Percentiles rank a stretch among this genome's conserved stretches.
Evolutionary conservation across 441 rosid species (phyloP).

Genomic region (Pelargonium citronellum): DNA sequence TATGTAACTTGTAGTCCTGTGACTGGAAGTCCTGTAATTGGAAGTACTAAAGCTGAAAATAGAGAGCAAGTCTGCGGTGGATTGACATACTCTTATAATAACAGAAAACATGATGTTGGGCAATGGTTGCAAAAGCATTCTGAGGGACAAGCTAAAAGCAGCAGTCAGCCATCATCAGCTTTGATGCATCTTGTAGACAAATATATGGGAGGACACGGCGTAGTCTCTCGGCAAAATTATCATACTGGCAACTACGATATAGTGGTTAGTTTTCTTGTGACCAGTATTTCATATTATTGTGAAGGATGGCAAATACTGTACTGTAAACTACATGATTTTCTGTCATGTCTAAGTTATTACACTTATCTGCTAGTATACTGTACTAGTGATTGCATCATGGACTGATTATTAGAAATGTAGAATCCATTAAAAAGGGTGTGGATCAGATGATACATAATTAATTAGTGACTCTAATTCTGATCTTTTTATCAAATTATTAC

Average conservation of each 20-base stretch:
- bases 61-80: constrained; percentile 24
- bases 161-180: constrained; percentile 27
- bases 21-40: constrained; percentile 21
- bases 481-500: no score
- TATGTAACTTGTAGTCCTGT: background rate
- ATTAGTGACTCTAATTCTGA: background rate
- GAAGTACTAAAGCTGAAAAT: constrained; percentile 25
- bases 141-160: constrained; percentile 30
- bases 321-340: background rate
- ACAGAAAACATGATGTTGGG: constrained; percentile 34
- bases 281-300: constrained; percentile 15
- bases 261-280: constrained; percentile 37
- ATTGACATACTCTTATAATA: constrained; percentile 27
- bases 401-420: background rate
- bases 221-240: constrained; percentile 40
- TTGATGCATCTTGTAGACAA: constrained; percentile 42
- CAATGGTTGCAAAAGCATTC: constrained; percentile 48
- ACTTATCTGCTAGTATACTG: background rate
- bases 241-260: constrained; percentile 37
- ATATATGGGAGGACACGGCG: constrained; percentile 38
- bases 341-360: background rate
- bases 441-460: background rate
- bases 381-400: background rate
- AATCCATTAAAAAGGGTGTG: background rate
- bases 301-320: constrained; percentile 4